A percentile compares a stretch with the other conserved stretches of the same genome.
phyloP scores from a whole-genome alignment of 768 basidiomycete species.

The Ramaria rubella region DNA sequence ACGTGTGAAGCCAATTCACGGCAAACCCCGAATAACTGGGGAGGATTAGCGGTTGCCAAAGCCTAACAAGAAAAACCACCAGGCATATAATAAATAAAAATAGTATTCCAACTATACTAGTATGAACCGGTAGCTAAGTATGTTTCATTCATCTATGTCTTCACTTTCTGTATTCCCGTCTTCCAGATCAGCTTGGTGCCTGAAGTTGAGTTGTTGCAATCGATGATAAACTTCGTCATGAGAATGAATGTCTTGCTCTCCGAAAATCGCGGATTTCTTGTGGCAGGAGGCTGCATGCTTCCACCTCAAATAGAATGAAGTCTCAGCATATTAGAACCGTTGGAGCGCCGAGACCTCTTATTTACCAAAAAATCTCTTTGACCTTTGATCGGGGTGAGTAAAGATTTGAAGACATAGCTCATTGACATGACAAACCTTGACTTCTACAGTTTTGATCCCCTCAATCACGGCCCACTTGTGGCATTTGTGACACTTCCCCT shows the following conservation, averaged over 20 bases:
- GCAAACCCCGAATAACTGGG: too few relatives aligned
- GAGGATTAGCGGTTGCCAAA: too few relatives aligned
- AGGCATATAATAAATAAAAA: too few relatives aligned
- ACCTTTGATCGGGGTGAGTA: conserved; percentile 37
- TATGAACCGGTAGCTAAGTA: neutral
- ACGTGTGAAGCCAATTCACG: too few relatives aligned
- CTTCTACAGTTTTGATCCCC: conserved; percentile 65
- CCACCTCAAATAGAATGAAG: conserved; percentile 44
- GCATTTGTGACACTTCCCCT: conserved; percentile 79
- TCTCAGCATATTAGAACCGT: neutral
- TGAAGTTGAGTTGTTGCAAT: neutral
- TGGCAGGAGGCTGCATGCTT: conserved; percentile 81
- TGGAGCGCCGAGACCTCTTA: conserved; percentile 6
- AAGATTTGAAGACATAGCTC: neutral
- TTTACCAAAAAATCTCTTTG: conserved; percentile 70
- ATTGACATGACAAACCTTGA: conserved; percentile 43
- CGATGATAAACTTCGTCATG: conserved; percentile 37
- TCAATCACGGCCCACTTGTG: conserved; percentile 64
- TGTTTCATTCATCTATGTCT: neutral
- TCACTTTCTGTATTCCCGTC: neutral
- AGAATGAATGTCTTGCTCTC: conserved; percentile 52
- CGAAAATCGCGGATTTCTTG: conserved; percentile 45
- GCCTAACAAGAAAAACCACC: too few relatives aligned
- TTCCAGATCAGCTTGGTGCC: neutral
- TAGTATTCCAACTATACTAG: too few relatives aligned